phyloP scores from a whole-genome alignment of 495 filamentous ascomycete species.

The Immersiella caudata region DNA sequence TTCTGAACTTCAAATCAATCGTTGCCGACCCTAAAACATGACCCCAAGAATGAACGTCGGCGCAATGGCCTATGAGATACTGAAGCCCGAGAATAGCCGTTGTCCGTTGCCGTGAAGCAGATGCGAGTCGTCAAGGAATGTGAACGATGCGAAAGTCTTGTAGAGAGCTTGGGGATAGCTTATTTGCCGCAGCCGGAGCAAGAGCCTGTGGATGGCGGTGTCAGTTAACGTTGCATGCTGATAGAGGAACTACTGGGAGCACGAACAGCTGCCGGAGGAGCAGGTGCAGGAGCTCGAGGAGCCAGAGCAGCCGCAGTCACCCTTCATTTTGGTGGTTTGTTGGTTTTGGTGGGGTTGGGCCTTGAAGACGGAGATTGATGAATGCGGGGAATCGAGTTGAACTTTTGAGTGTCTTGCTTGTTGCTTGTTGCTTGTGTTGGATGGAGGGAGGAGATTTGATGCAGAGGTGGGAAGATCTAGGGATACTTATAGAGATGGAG shows the following conservation, averaged over 20 bases:
- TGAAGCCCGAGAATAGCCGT: conserved; percentile 3
- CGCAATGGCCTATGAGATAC: background rate
- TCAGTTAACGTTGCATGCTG: background rate
- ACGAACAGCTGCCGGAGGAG: conserved; percentile 46
- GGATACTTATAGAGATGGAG: conserved; percentile 32
- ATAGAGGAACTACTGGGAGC: background rate
- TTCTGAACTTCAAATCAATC: background rate
- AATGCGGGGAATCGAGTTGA: conserved; percentile 19
- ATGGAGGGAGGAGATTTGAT: background rate
- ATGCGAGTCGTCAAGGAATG: background rate
- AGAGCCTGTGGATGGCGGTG: conserved; percentile 35
- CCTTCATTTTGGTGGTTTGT: conserved; percentile 46
- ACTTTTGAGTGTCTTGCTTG: conserved; percentile 24
- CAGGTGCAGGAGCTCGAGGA: conserved; percentile 41
- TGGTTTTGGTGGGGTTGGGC: conserved; percentile 22
- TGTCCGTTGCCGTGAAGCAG: conserved; percentile 3
- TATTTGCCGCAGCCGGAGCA: conserved; percentile 35
- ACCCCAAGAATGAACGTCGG: background rate
- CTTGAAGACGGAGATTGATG: conserved; percentile 12
- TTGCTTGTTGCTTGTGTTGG: conserved; percentile 21
- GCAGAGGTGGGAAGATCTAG: background rate
- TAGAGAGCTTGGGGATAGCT: background rate
- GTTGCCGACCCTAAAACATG: background rate
- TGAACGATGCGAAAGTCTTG: background rate
- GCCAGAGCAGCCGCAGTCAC: conserved; percentile 51